These are phyloP conservation scores for Malassezia globosa DNA, from an alignment of 1,284 basidiomycete genomes.

Conservation along the genomic window DNA sequence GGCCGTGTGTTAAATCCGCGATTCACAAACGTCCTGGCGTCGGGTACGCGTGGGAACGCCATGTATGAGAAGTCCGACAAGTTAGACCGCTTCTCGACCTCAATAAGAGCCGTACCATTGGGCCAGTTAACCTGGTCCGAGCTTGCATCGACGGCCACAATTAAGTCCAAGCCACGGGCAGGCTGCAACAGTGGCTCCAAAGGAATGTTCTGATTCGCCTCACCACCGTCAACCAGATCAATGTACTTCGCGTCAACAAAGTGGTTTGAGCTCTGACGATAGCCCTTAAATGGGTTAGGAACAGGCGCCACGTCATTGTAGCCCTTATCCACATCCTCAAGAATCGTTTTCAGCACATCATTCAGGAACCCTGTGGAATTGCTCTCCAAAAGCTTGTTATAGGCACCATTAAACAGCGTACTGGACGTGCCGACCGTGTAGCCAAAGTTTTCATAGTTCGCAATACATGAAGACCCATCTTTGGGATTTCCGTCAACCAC, in stretches of 20 bases:
- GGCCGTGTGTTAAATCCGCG: conserved; percentile 60
- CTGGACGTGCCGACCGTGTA: conserved; percentile 37
- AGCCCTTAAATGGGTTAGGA: conserved; percentile 50
- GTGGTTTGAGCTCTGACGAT: conserved; percentile 29
- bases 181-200: conserved; percentile 58
- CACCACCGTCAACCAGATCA: conserved; percentile 36
- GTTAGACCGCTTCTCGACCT: conserved; percentile 35
- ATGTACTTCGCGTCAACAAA: conserved; percentile 27
- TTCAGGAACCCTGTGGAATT: conserved; percentile 24
- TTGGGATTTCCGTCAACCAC: conserved; percentile 28
- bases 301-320: conserved; percentile 50
- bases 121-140: conserved; percentile 56
- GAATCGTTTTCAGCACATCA: conserved; percentile 25
- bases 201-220: conserved; percentile 55
- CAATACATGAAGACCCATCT: conserved; percentile 23
- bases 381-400: conserved; percentile 25
- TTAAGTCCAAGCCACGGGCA: conserved; percentile 56
- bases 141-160: conserved; percentile 61
- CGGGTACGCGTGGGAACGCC: conserved; percentile 50
- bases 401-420: conserved; percentile 48
- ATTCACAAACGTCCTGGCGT: conserved; percentile 53
- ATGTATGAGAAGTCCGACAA: conserved; percentile 25
- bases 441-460: conserved; percentile 36
- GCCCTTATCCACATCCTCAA: conserved; percentile 25
- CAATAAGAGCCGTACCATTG: conserved; percentile 52